Evolutionary conservation across 2,329 filamentous ascomycete species (phyloP), one percentile per base, ranked within the genome.

Genomic region (Truncatella angustata): DNA sequence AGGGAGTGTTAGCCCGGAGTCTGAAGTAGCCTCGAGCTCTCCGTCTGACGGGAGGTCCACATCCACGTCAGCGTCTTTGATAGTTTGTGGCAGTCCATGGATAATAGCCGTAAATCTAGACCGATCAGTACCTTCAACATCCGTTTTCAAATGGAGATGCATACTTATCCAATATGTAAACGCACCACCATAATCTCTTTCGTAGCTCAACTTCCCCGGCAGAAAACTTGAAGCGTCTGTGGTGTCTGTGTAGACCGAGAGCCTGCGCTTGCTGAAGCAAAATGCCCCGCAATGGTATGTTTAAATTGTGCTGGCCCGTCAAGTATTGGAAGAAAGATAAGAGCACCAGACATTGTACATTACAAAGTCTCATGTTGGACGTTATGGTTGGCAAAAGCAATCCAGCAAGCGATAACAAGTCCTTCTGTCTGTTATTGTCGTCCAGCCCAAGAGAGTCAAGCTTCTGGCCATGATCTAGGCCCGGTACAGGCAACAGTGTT

Each of bases 131-230:
- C 10, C 28, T 28, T n/a, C 5, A 5, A 11, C 7, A n/a, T 23
- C 5, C 14, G 21, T n/a, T 26, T 7, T 10, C 12, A 7, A 9
- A 4, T n/a, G 14, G 24, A 28, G 16, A 14, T 5, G 18, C 39
- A 26, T 12, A 51, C 49, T 45, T 51, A 28, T 51, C 49, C 12
- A 34, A 20, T 3, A 24, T 26, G 14, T 45, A 51, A n/a, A 51
- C 26, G 37, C 28, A 51, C 49, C 49, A 45, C 49, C 49, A 51
- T 5, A 37, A 11, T 20, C 49, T 34, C 34, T 34, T 44, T 12
- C 49, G 26, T 4, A 51, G 16, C 16, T 45, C 49, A 23, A 51
- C 20, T 20, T 51, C 49, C 2, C 16, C 26, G 12, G 40, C 28
- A 21, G 23, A 24, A 12, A 45, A 51, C 12, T 28, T 51, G 40